Percentiles rank a stretch among this genome's conserved stretches.
Evolutionary conservation across 768 basidiomycete species (phyloP).

Genomic region (Flagelloscypha sp.): DNA sequence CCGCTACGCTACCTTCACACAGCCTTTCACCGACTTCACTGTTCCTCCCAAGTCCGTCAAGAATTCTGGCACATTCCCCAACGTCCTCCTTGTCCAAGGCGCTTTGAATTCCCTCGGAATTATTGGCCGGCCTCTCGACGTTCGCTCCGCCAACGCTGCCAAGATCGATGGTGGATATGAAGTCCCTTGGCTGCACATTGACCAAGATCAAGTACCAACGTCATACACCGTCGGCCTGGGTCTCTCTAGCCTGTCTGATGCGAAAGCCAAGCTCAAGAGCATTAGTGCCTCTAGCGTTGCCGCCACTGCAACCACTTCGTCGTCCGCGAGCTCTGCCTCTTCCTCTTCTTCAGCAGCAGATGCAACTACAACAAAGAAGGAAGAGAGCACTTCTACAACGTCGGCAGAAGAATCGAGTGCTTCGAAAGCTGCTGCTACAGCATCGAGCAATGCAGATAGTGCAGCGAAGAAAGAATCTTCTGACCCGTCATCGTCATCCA

Average conservation of each 20-base stretch:
- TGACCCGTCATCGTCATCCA: background rate
- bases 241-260: conserved; percentile 5
- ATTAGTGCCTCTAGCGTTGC: conserved; percentile 1
- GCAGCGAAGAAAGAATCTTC: no score
- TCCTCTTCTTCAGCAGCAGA: conserved; percentile 1
- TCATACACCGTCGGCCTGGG: conserved; percentile 30
- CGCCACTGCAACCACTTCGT: background rate
- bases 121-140: conserved; percentile 51
- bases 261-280: conserved; percentile 14
- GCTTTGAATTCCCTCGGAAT: conserved; percentile 48
- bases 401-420: conserved; percentile 1
- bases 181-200: conserved; percentile 58
- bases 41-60: conserved; percentile 50
- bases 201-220: conserved; percentile 45
- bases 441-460: no score
- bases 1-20: conserved; percentile 51
- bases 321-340: conserved; percentile 6
- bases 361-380: conserved; percentile 1
- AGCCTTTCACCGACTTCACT: conserved; percentile 45
- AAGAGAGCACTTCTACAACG: background rate
- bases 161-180: conserved; percentile 49
- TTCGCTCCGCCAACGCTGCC: conserved; percentile 37
- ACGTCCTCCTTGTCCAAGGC: conserved; percentile 55
- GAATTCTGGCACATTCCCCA: conserved; percentile 49
- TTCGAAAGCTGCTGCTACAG: conserved; percentile 1